A percentile compares a stretch with the other conserved stretches of the same genome.
Conservation (phyloP, 306 rosid genomes). For the Citrullus colocynthis region DNA sequence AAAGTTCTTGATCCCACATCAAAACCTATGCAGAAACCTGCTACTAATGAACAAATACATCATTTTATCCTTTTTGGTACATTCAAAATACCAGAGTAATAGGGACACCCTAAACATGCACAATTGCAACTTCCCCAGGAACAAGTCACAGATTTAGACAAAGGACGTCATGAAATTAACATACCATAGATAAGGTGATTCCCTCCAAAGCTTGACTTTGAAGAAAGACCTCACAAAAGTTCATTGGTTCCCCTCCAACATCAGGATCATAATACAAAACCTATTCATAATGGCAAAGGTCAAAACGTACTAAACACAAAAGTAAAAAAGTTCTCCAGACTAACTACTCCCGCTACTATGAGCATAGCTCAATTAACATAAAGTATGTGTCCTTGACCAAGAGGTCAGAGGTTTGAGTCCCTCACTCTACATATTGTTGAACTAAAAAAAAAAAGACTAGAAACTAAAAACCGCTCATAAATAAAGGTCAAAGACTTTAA, state of each 20-base stretch:
- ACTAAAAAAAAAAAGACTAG: too few species aligned
- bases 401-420: too few species aligned
- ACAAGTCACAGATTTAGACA: neutral
- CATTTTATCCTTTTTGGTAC: neutral
- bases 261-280: slow-evolving; percentile 76
- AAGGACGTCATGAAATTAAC: neutral
- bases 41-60: neutral
- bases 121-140: neutral
- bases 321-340: neutral
- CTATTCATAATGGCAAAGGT: slow-evolving; percentile 21
- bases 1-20: neutral
- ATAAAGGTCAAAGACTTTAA: neutral
- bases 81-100: neutral
- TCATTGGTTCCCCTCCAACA: slow-evolving; percentile 74
- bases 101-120: neutral
- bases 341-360: neutral
- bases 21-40: neutral
- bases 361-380: too few species aligned
- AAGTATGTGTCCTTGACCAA: too few species aligned
- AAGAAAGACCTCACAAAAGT: slow-evolving; percentile 80
- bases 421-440: too few species aligned
- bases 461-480: neutral
- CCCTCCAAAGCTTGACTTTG: slow-evolving; percentile 97
- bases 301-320: neutral
- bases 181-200: slow-evolving; percentile 85